phyloP scores from a whole-genome alignment of 1,284 basidiomycete genomes.

The Omphalotus olearius region DNA sequence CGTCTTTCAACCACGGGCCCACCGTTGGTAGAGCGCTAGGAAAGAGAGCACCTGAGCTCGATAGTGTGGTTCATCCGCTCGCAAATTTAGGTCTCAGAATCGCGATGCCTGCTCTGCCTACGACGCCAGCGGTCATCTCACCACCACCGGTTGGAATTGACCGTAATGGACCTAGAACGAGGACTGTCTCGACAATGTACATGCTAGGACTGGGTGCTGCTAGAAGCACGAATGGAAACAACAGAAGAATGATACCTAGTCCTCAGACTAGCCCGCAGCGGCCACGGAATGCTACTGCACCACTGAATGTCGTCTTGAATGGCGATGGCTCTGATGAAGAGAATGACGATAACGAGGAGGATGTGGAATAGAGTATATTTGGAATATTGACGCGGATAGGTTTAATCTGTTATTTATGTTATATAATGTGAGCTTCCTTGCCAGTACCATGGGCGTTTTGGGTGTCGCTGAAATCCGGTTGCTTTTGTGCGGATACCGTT shows the following conservation, averaged over 20 bases:
- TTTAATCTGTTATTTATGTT: neutral
- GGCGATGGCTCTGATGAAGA: no score
- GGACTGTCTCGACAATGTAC: constrained; percentile 58
- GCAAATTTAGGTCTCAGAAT: constrained; percentile 52
- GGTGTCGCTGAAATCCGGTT: no score
- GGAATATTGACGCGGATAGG: neutral
- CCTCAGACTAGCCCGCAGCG: neutral
- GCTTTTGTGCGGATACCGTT: no score
- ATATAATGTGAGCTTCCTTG: no score
- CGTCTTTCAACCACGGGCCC: constrained; percentile 30
- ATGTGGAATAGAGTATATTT: constrained; percentile 4
- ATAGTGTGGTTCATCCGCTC: constrained; percentile 34
- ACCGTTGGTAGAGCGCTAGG: neutral
- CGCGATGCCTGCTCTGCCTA: constrained; percentile 45
- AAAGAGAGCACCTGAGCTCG: neutral
- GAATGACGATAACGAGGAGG: neutral
- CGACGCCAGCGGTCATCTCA: constrained; percentile 18
- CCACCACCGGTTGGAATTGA: constrained; percentile 3
- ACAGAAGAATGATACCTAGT: neutral
- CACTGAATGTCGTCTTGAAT: neutral
- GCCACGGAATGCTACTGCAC: neutral
- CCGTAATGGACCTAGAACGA: constrained; percentile 25
- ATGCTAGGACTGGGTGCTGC: constrained; percentile 50
- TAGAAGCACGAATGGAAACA: constrained; percentile 19
- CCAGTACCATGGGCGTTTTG: no score